Percentiles rank a stretch among this genome's conserved stretches.
phyloP scores from a whole-genome alignment of 768 basidiomycete species.

The Dentipellis fragilis region DNA sequence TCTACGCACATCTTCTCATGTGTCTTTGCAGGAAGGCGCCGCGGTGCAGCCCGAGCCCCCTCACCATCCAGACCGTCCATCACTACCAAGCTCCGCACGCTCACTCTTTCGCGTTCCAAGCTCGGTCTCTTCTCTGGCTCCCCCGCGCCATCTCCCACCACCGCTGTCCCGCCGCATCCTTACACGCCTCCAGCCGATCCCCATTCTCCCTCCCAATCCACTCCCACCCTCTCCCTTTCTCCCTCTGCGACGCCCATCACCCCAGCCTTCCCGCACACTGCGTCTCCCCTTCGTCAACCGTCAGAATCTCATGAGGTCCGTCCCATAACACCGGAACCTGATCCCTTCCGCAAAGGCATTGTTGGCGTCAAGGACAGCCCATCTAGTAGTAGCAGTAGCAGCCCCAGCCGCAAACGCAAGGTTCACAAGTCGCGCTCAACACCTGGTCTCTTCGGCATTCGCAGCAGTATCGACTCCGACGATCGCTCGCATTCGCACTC shows the following conservation, averaged over 20 bases:
- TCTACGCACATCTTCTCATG: background rate
- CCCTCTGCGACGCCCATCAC: background rate
- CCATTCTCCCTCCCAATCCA: background rate
- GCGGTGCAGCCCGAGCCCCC: background rate
- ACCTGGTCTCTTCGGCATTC: conserved; percentile 3
- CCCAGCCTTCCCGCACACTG: background rate
- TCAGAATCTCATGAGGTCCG: background rate
- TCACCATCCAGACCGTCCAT: background rate
- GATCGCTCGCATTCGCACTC: background rate
- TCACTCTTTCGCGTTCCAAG: background rate
- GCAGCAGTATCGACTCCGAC: conserved; percentile 5
- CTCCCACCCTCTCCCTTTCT: background rate
- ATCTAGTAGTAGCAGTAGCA: background rate
- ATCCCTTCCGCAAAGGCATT: conserved; percentile 12
- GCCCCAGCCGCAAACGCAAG: background rate
- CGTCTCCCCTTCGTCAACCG: background rate
- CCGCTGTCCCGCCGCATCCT: background rate
- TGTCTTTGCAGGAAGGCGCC: background rate
- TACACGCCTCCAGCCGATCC: background rate
- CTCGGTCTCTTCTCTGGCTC: background rate
- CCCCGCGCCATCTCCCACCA: conserved; percentile 1
- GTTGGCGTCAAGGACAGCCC: background rate
- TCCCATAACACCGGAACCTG: conserved; percentile 10
- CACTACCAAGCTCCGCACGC: background rate
- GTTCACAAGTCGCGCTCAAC: background rate